Base-by-base conservation (phyloP, 2,329 filamentous ascomycete genomes). In the Fusarium lateritium region DNA sequence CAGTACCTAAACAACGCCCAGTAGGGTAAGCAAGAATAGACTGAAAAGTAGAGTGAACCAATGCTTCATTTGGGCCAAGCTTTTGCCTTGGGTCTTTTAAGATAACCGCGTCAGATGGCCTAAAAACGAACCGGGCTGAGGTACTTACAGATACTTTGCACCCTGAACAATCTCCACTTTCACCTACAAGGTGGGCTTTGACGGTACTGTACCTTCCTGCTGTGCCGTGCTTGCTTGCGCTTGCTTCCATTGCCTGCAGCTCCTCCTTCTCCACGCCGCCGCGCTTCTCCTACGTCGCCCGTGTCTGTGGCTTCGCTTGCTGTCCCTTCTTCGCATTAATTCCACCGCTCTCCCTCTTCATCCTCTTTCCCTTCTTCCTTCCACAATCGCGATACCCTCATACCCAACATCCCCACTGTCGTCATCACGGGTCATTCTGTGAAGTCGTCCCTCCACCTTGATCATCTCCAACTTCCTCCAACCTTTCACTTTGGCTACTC, bases 341-440 rank as follows among this genome's bases (percentile, higher is more conserved):
- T 66, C 62, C 57, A 50, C 65, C 58, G 50, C 44, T 52, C 49
- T 61, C 42, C 45, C 52, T 56, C 42, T 44, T 67, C 56, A 42
- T 61, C 44, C 45, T 51, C 46, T 51, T 52, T 62, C 56, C 24
- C 46, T 62, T 56, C 56, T 68, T 40, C 40, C 53, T 47, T 42
- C 55, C 59, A 58, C 61, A 49, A 62, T 69, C 53, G 63, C 52
- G 65, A 70, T 70, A 71, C 66, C 62, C 65, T 67, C 65, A 63
- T 67, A 22, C 36, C 38, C 14, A 52, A 24, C 24, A 24, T 36
- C 52, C 43, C 63, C 63, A 45, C 46, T 54, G 51, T 62, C 64
- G 59, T 62, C 61, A 63, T 59, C 50, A 36, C 44, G 43, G 58
- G 24, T 57, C 58, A 45, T 49, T 50, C 47, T 57, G 53, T 61